Conservation (phyloP, 2,329 filamentous ascomycete species). For the Rhinocladiella mackenziei region DNA sequence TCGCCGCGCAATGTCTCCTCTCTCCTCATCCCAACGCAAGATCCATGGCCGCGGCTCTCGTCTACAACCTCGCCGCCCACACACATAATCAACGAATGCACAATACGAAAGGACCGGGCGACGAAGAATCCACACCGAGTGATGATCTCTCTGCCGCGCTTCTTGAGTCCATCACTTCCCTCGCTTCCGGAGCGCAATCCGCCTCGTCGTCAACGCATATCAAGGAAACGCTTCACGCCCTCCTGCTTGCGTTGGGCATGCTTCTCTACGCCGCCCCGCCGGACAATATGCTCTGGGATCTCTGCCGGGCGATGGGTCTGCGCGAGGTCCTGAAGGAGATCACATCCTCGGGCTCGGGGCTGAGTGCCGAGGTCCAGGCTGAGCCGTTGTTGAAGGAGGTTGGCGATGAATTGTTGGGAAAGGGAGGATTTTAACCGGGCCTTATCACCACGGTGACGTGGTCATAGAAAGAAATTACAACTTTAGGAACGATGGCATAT, state of each 20-base stretch:
- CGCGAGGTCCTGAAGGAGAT: conserved; percentile 52
- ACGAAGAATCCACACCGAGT: conserved; percentile 50
- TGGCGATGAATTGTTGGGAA: conserved; percentile 43
- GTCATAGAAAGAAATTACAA: not conserved
- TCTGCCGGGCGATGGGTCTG: conserved; percentile 75
- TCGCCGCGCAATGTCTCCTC: conserved; percentile 74
- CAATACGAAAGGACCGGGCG: conserved; percentile 39
- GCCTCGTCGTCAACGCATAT: conserved; percentile 1
- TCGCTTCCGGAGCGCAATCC: not conserved
- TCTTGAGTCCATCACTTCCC: conserved; percentile 46
- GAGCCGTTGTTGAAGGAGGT: conserved; percentile 56
- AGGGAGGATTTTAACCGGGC: conserved; percentile 29
- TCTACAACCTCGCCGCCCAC: conserved; percentile 73
- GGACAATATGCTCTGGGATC: conserved; percentile 68
- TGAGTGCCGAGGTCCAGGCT: conserved; percentile 51
- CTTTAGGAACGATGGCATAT: not conserved
- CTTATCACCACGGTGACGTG: not conserved
- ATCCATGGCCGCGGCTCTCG: conserved; percentile 74
- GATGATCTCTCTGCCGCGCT: conserved; percentile 72
- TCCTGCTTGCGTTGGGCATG: conserved; percentile 71
- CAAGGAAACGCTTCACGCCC: conserved; percentile 68
- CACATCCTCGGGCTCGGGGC: conserved; percentile 28
- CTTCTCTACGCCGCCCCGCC: conserved; percentile 66
- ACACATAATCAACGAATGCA: conserved; percentile 64
- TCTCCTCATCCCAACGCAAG: conserved; percentile 72